Percentiles rank a stretch among this genome's conserved stretches.
Conservation (phyloP, 805 yeast species). For the Yamadazyma akitaensis region DNA sequence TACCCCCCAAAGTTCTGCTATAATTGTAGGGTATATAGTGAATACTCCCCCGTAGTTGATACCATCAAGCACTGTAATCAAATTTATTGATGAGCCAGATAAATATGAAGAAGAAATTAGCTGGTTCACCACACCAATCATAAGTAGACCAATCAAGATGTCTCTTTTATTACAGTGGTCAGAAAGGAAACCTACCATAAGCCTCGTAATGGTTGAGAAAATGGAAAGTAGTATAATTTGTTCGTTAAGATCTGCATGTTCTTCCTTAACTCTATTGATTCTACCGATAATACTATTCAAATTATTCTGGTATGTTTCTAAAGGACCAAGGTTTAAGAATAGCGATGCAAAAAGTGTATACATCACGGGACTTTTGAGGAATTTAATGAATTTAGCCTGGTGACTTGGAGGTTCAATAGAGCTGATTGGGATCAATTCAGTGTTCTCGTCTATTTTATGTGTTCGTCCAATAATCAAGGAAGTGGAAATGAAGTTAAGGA, state of each 20-base stretch:
- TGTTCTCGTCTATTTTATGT: constrained; percentile 18
- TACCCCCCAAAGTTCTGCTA: constrained; percentile 83
- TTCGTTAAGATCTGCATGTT: constrained; percentile 24
- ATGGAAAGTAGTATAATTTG: constrained; percentile 63
- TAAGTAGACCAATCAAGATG: constrained; percentile 23
- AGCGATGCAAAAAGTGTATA: constrained; percentile 63
- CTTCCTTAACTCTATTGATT: constrained; percentile 20
- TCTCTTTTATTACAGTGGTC: constrained; percentile 48
- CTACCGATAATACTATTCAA: constrained; percentile 64
- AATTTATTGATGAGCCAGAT: constrained; percentile 15
- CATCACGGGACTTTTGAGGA: constrained; percentile 54
- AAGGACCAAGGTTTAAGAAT: constrained; percentile 71
- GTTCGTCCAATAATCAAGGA: constrained; percentile 48
- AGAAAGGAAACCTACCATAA: constrained; percentile 62
- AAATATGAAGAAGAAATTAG: constrained; percentile 9
- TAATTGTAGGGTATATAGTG: constrained; percentile 81
- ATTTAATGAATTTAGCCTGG: constrained; percentile 29
- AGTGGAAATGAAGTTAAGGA: constrained; percentile 61
- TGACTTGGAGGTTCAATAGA: constrained; percentile 38
- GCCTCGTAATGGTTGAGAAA: constrained; percentile 67
- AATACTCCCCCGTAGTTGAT: constrained; percentile 77
- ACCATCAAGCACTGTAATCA: constrained; percentile 56
- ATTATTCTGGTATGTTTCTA: constrained; percentile 81
- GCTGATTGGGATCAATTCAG: constrained; percentile 29
- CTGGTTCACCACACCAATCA: constrained; percentile 34